phyloP scores from a whole-genome alignment of 1,139 yeast species.

The Suhomyces guaymorum region DNA sequence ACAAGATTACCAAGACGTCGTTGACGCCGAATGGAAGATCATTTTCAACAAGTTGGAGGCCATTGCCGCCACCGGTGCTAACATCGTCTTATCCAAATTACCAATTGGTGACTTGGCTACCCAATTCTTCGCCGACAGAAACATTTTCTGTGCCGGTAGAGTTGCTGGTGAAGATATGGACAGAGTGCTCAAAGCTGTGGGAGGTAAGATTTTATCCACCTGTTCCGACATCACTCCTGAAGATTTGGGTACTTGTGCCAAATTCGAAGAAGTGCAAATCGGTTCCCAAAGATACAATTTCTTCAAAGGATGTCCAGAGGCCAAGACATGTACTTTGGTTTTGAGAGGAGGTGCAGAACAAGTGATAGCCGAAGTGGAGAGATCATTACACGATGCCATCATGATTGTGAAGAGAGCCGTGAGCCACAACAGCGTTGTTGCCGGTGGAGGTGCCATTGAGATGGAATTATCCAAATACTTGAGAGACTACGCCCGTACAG shows the following conservation, averaged over 20 bases:
- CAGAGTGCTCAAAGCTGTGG: constrained; percentile 91
- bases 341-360: constrained; percentile 98
- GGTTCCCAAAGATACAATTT: constrained; percentile 94
- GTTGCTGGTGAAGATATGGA: constrained; percentile 87
- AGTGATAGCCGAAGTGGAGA: constrained; percentile 96
- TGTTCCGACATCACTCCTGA: constrained; percentile 67
- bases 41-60: constrained; percentile 84
- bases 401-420: constrained; percentile 97
- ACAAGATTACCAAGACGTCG: constrained; percentile 90
- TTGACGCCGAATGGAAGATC: constrained; percentile 98
- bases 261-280: constrained; percentile 89
- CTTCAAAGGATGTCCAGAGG: constrained; percentile 88
- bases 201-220: constrained; percentile 88
- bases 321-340: constrained; percentile 89
- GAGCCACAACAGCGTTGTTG: constrained; percentile 82
- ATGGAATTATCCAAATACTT: constrained; percentile 92
- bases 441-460: constrained; percentile 99
- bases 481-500: constrained; percentile 81
- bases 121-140: constrained; percentile 94
- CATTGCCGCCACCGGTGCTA: constrained; percentile 82
- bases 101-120: constrained; percentile 99
- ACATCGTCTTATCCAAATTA: constrained; percentile 86
- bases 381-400: constrained; percentile 96
- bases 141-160: constrained; percentile 97
- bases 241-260: constrained; percentile 83